Percentiles rank a stretch among this genome's conserved stretches.
Conservation (phyloP, 345 rosid species). For the Heritiera littoralis region DNA sequence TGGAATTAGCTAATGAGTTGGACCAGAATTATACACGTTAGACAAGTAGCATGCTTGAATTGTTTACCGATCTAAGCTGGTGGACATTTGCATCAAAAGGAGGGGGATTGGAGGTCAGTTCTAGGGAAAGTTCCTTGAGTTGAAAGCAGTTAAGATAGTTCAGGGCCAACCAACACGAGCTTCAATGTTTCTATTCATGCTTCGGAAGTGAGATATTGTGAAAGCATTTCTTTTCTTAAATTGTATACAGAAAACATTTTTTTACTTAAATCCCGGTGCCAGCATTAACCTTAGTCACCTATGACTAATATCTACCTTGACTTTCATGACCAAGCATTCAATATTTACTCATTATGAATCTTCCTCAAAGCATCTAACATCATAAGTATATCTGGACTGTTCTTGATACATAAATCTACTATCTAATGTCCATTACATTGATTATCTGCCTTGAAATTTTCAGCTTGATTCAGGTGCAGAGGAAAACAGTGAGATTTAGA, state of each 20-base stretch:
- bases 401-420: not conserved
- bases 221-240: not conserved
- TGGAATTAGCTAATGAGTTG: not conserved
- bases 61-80: not conserved
- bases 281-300: not conserved
- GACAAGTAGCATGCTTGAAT: not conserved
- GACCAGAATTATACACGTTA: not conserved
- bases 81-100: too few species aligned
- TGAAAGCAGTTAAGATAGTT: not conserved
- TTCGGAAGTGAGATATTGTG: not conserved
- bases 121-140: too few species aligned
- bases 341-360: not conserved
- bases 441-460: not conserved
- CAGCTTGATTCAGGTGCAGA: not conserved
- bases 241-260: not conserved
- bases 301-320: not conserved
- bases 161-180: not conserved
- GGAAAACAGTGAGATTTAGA: constrained; percentile 3
- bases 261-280: not conserved
- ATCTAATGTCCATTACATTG: not conserved
- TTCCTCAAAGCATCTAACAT: not conserved
- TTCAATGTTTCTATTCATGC: not conserved
- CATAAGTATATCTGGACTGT: not conserved
- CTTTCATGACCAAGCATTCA: not conserved
- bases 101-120: too few species aligned